Evolutionary conservation across 306 rosid genomes (phyloP).

Genomic region (Quillaja saponaria): DNA sequence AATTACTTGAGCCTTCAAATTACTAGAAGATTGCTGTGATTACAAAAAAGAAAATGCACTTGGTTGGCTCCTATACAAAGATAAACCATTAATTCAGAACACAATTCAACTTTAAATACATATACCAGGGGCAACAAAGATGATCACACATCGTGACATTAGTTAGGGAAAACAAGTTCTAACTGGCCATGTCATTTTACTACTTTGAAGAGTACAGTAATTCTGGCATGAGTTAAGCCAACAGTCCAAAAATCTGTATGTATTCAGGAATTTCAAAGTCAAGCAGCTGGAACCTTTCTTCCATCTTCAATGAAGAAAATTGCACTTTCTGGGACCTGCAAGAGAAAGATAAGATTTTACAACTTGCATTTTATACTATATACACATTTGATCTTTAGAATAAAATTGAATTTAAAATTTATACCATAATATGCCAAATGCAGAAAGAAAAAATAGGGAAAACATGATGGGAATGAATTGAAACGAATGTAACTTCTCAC

Average conservation of each 20-base stretch:
- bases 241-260: slow-evolving; percentile 17
- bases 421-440: slow-evolving; percentile 13
- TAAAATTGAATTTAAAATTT: background rate
- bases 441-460: background rate
- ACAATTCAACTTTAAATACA: no score
- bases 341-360: background rate
- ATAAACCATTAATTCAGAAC: no score
- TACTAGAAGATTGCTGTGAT: no score
- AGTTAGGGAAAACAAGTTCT: background rate
- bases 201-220: slow-evolving; percentile 29
- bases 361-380: background rate
- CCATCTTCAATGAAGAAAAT: slow-evolving; percentile 98
- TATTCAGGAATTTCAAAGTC: slow-evolving; percentile 37
- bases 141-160: no score
- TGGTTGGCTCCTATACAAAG: no score
- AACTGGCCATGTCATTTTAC: background rate
- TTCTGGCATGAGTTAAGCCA: slow-evolving; percentile 28
- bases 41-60: no score
- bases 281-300: slow-evolving; percentile 95
- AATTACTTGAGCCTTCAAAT: no score
- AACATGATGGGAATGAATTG: slow-evolving; percentile 1
- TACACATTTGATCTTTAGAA: background rate
- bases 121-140: no score
- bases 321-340: slow-evolving; percentile 87
- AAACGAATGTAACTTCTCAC: background rate